Evolutionary conservation across 2,329 filamentous ascomycete genomes (phyloP).

Genomic region (Elsinoe arachidis): DNA sequence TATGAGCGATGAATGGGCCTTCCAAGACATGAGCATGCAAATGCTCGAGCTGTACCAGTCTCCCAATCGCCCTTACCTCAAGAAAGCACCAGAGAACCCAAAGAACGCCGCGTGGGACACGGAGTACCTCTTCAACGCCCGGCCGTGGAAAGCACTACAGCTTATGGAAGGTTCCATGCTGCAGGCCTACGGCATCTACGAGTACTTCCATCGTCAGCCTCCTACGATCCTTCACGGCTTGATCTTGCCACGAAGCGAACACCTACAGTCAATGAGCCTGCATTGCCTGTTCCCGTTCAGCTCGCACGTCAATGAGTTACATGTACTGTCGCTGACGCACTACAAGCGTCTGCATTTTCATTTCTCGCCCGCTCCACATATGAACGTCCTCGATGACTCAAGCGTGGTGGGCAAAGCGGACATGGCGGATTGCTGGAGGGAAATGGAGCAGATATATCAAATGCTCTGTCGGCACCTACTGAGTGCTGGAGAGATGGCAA

Average conservation of each 20-base stretch:
- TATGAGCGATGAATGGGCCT: conserved; percentile 2
- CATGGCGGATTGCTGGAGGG: conserved; percentile 32
- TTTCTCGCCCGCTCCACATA: conserved; percentile 34
- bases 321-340: background rate
- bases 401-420: conserved; percentile 34
- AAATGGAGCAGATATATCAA: conserved; percentile 20
- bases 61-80: background rate
- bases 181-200: conserved; percentile 61
- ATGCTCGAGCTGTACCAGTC: background rate
- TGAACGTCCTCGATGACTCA: conserved; percentile 31
- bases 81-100: background rate
- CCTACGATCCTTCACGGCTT: conserved; percentile 53
- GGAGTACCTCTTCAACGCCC: conserved; percentile 44
- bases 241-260: conserved; percentile 19
- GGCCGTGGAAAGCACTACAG: conserved; percentile 55
- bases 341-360: conserved; percentile 28
- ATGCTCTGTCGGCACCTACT: background rate
- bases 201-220: conserved; percentile 58
- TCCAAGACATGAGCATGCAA: conserved; percentile 4
- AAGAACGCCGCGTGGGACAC: conserved; percentile 6
- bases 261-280: conserved; percentile 34
- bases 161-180: conserved; percentile 71
- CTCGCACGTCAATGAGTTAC: conserved; percentile 44
- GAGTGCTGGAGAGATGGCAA: background rate
- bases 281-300: conserved; percentile 60